Conservation (phyloP, 2,329 filamentous ascomycete species). For the Pseudogymnoascus sp. region DNA sequence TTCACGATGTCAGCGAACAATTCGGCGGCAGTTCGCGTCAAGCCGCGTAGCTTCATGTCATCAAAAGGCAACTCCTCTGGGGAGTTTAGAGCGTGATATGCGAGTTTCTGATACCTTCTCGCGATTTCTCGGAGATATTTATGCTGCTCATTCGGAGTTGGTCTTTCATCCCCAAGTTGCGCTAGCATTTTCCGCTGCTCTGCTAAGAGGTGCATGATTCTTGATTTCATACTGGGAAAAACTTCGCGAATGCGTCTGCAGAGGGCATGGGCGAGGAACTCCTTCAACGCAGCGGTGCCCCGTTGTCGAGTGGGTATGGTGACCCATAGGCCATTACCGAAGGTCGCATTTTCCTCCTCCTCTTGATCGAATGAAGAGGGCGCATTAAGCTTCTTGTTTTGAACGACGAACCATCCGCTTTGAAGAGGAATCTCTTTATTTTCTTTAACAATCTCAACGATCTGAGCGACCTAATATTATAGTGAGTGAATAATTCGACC, state of each 20-base stretch:
- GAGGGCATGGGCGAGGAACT: slow-evolving; percentile 26
- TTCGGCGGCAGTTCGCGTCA: slow-evolving; percentile 16
- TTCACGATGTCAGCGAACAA: slow-evolving; percentile 27
- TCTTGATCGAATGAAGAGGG: slow-evolving; percentile 23
- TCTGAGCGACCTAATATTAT: background rate
- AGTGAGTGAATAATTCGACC: background rate
- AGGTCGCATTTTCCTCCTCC: slow-evolving; percentile 25
- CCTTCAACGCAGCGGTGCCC: slow-evolving; percentile 27
- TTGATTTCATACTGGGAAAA: too few relatives aligned
- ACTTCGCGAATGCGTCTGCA: slow-evolving; percentile 18
- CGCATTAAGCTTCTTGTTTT: background rate
- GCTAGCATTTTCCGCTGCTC: too few relatives aligned
- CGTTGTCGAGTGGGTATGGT: slow-evolving; percentile 20
- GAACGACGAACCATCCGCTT: background rate
- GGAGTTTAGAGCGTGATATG: slow-evolving; percentile 10
- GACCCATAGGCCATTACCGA: slow-evolving; percentile 26
- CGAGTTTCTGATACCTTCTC: slow-evolving; percentile 20
- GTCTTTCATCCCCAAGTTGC: slow-evolving; percentile 17
- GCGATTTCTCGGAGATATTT: slow-evolving; percentile 25
- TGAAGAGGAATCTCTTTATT: background rate
- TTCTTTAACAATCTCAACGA: background rate
- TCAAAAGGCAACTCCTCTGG: slow-evolving; percentile 21
- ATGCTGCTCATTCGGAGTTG: slow-evolving; percentile 19
- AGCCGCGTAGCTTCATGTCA: slow-evolving; percentile 23
- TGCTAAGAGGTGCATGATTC: too few relatives aligned